Evolutionary conservation across 2,329 filamentous ascomycete genomes (phyloP), one percentile per base, ranked within the genome.

Genomic region (Hypoxylon sp.): DNA sequence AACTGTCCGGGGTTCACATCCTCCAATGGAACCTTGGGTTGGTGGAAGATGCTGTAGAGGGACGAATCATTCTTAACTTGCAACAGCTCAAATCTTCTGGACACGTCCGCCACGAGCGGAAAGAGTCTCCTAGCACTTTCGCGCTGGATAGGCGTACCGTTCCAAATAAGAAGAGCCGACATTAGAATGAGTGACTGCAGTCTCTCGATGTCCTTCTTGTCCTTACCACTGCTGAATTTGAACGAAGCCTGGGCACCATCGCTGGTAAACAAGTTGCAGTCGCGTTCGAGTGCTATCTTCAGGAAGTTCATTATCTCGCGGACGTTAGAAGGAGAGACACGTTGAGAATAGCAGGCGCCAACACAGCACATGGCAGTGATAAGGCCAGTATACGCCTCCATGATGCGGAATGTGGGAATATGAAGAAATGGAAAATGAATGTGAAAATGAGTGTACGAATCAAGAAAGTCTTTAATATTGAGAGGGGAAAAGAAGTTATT

Each of bases 401-500:
- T 75, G 43, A 88, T 80, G 64, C 84, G 80, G 71, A 91, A 89
- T 6, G 87, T 88, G 25, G 87, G 81, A 67, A 87, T 78, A 65
- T 91, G 87, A 42, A 91, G 78, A 60, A 89, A 78, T 13, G 87
- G 84, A 74, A 89, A 89, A 69, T 91, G 88, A 54, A 82, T 79
- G 68, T 90, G 84, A 69, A 86, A 90, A 69, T 89, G 84, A 52
- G 80, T 83, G 75, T 88, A 90, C 64, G 85, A 79, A 63, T 86
- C 80, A 68, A 90, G 78, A 67, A 89, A 89, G 65, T 86, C 80
- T 73, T 84, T 85, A 66, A 90, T 78, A 68, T 88, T 88, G 61
- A 87, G 81, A 52, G 83, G 78, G 37, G 83, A 84, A 63, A 90
- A 80, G 64, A 84, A 86, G 67, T 79, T 75, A 73, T 80, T 78